Evolutionary conservation across 805 yeast genomes (phyloP).

Genomic region (Tetrapisispora fleetii): DNA sequence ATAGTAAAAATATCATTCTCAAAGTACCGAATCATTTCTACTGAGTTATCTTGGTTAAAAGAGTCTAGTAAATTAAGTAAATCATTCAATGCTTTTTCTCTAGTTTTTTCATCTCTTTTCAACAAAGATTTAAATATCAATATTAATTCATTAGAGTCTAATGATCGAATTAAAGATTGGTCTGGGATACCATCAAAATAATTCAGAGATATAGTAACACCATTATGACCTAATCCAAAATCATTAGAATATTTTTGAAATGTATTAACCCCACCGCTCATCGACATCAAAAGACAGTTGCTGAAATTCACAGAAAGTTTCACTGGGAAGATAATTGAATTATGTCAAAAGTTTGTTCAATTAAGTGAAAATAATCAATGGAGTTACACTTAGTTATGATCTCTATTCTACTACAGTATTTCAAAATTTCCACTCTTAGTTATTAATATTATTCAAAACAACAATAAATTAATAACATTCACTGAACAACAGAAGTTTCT

Average conservation of each 20-base stretch:
- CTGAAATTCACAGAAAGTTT: neutral
- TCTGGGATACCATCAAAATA: conserved; percentile 77
- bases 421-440: too few species aligned
- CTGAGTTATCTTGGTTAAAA: conserved; percentile 7
- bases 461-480: too few species aligned
- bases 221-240: conserved; percentile 33
- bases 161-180: conserved; percentile 38
- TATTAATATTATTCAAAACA: too few species aligned
- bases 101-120: conserved; percentile 77
- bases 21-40: neutral
- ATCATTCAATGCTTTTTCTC: conserved; percentile 66
- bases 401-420: too few species aligned
- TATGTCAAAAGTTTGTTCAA: neutral
- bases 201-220: conserved; percentile 52
- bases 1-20: conserved; percentile 46
- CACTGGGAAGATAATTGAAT: neutral
- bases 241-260: conserved; percentile 21
- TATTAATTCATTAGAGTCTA: conserved; percentile 35
- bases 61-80: conserved; percentile 30
- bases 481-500: too few species aligned
- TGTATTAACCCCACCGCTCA: conserved; percentile 19
- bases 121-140: conserved; percentile 65
- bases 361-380: too few species aligned
- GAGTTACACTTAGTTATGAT: too few species aligned
- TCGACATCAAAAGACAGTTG: conserved; percentile 18